Conservation (phyloP, 129 eudicot genomes). For the Heracleum sosnowskyi region DNA sequence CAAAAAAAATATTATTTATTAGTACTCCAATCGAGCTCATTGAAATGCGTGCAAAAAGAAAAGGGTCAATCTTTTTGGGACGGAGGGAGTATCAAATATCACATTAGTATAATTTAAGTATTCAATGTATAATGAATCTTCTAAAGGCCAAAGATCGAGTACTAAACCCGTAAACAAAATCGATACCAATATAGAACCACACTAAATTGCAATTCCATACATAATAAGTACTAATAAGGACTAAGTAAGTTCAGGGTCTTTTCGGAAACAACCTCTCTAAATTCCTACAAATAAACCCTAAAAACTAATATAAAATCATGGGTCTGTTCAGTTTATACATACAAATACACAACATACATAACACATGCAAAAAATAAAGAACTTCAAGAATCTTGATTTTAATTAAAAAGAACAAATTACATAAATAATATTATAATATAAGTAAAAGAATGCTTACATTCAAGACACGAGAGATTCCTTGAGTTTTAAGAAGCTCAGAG, state of each 20-base stretch:
- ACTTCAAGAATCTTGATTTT: neutral
- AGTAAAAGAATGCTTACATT: conserved; percentile 37
- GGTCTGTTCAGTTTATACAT: neutral
- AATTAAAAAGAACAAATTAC: too few species aligned
- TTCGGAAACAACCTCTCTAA: too few species aligned
- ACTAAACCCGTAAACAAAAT: neutral
- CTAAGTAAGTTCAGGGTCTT: neutral
- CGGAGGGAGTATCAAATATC: too few species aligned
- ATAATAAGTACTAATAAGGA: neutral
- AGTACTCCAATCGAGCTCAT: too few species aligned
- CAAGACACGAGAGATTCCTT: conserved; percentile 78
- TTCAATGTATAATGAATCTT: too few species aligned
- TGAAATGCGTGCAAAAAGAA: too few species aligned
- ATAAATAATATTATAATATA: too few species aligned
- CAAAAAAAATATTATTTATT: too few species aligned
- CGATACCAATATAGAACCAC: neutral
- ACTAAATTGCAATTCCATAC: neutral
- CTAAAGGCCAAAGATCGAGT: neutral
- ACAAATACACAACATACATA: neutral
- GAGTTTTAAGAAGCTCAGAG: conserved; percentile 81
- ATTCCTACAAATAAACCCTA: too few species aligned
- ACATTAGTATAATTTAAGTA: too few species aligned
- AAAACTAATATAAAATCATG: neutral
- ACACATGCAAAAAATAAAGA: neutral
- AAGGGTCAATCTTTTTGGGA: too few species aligned